Base-by-base conservation (phyloP, 2,329 filamentous ascomycete genomes). In the Didymella keratinophila region DNA sequence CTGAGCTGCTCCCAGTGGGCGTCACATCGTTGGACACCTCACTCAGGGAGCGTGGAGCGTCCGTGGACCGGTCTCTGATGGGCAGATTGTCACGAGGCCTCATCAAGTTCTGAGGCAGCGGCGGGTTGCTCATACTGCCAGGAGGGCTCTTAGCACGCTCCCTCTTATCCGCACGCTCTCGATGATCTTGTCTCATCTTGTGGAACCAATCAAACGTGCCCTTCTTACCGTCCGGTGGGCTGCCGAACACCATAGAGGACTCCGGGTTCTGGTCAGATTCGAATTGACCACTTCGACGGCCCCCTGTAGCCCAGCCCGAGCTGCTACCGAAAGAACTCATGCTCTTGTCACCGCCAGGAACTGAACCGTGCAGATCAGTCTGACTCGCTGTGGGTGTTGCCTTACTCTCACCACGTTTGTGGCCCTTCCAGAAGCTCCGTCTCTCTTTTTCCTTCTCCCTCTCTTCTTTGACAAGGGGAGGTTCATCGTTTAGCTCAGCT, bases 341-440 rank as follows among this genome's bases (percentile, higher is more conserved):
- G 51, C 76, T 78, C 47, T 74, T 75, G 46, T 77, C 73, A 2
- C 67, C 76, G 28, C 73, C 74, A 12, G 71, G 70, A 2, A 77
- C 71, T 12, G 73, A 76, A 14, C 75, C 75, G 52, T 71, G 67
- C 27, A 77, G 61, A 51, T 76, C 72, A 11, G 69, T 71, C 59
- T 76, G 72, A 52, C 73, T 77, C 37, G 73, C 69, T 10, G 72
- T 76, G 2, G 74, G 72, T 10, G 74, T 77, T 23, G 70, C 71
- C 47, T 65, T 73, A 54, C 74, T 73, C 32, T 74, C 72, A 28
- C 71, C 74, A 12, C 73, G 71, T 46, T 68, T 71, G 11, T 82
- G 88, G 18, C 92, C 89, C 51, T 93, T 82, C 80, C 92, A 92
- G 80, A 89, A 87, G 57, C 84, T 86, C 70, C 89, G 90, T 76